Evolutionary conservation across 164 flowering plant genomes (phyloP).

Genomic region (Tinospora cordifolia): DNA sequence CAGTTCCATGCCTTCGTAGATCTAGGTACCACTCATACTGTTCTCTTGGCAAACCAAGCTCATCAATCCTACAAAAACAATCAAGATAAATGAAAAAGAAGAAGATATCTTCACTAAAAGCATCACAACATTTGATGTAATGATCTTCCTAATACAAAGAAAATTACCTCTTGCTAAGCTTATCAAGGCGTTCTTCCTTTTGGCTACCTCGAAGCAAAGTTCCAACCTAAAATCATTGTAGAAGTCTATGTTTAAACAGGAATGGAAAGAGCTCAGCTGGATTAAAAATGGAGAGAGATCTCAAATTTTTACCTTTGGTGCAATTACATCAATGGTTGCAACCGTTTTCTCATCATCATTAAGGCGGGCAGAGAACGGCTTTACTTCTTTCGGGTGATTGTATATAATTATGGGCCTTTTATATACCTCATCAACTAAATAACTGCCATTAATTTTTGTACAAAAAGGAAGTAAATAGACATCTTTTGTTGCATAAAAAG

Average conservation of each 20-base stretch:
- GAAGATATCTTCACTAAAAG: not conserved
- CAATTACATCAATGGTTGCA: slow-evolving; percentile 65
- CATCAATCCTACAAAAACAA: slow-evolving; percentile 60
- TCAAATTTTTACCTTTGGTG: slow-evolving; percentile 56
- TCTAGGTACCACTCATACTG: slow-evolving; percentile 81
- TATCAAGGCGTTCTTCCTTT: slow-evolving; percentile 62
- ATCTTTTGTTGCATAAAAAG: not conserved
- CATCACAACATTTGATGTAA: too few relatives aligned
- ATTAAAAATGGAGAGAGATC: too few relatives aligned
- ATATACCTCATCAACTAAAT: slow-evolving; percentile 58
- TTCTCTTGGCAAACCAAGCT: slow-evolving; percentile 42
- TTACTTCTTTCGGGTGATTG: slow-evolving; percentile 63
- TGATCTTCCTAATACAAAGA: not conserved
- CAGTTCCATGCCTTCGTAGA: slow-evolving; percentile 73
- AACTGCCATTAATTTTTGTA: slow-evolving; percentile 40
- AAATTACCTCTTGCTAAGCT: slow-evolving; percentile 48
- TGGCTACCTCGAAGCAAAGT: slow-evolving; percentile 70
- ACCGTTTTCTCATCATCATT: slow-evolving; percentile 73
- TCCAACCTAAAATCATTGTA: slow-evolving; percentile 42
- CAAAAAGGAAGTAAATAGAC: not conserved
- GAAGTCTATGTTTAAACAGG: slow-evolving; percentile 1
- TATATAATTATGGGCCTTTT: slow-evolving; percentile 56
- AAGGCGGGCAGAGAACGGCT: slow-evolving; percentile 59
- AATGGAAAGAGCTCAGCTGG: not conserved
- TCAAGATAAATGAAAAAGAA: too few relatives aligned